Evolutionary conservation across 805 yeast genomes (phyloP).

Genomic region (Schwanniomyces sp.): DNA sequence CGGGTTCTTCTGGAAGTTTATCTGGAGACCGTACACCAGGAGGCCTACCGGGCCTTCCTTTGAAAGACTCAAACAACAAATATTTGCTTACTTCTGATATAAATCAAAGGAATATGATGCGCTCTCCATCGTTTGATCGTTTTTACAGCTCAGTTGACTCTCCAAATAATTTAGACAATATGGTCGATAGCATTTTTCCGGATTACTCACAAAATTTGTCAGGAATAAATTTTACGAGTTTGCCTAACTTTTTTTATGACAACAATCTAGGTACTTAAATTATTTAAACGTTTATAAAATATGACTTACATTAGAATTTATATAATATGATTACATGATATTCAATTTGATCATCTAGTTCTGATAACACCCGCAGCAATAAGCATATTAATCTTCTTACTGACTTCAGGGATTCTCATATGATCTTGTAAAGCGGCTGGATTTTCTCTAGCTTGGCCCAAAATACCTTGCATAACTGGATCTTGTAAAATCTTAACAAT

Average conservation of each 20-base stretch:
- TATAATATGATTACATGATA: neutral
- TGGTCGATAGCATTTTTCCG: neutral
- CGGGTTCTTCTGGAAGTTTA: neutral
- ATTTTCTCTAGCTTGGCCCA: slow-evolving; percentile 89
- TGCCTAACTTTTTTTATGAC: slow-evolving; percentile 42
- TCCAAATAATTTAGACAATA: neutral
- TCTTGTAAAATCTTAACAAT: slow-evolving; percentile 85
- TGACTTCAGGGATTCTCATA: slow-evolving; percentile 93
- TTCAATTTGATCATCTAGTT: slow-evolving; percentile 47
- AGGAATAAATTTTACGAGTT: slow-evolving; percentile 1
- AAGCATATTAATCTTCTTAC: slow-evolving; percentile 81
- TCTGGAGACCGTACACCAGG: neutral
- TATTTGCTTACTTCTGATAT: neutral
- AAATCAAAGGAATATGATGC: neutral
- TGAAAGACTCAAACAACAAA: neutral
- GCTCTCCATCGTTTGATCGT: neutral
- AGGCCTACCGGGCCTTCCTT: neutral
- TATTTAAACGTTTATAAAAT: neutral
- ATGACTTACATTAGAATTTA: neutral
- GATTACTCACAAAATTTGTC: neutral
- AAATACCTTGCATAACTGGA: slow-evolving; percentile 93
- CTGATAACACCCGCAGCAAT: slow-evolving; percentile 97
- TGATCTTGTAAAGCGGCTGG: slow-evolving; percentile 98
- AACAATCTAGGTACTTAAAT: slow-evolving; percentile 24
- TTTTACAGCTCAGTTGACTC: neutral